phyloP scores from a whole-genome alignment of 2,329 filamentous ascomycete species.

The Clonostachys byssicola region DNA sequence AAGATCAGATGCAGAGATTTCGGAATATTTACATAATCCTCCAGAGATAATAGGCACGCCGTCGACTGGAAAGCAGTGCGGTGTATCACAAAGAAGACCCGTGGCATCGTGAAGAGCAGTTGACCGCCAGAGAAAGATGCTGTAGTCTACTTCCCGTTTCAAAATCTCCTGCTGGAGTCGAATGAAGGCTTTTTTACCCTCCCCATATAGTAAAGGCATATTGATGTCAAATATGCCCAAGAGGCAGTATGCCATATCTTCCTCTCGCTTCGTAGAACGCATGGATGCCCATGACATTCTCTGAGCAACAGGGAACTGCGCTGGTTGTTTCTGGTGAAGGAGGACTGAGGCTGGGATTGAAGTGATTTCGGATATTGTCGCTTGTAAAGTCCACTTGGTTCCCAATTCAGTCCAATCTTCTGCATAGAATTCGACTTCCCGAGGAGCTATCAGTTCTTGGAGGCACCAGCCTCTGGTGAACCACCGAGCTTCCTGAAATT shows the following conservation, averaged over 20 bases:
- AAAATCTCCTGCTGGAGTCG: slow-evolving; percentile 10
- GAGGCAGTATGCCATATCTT: slow-evolving; percentile 13
- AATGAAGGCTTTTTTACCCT: slow-evolving; percentile 7
- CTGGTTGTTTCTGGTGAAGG: background rate
- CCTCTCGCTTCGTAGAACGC: slow-evolving; percentile 6
- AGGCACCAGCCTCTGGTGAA: slow-evolving; percentile 8
- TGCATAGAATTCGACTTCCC: slow-evolving; percentile 8
- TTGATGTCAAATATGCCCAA: slow-evolving; percentile 11
- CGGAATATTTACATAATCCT: no score
- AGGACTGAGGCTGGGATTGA: slow-evolving; percentile 1
- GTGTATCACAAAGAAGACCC: no score
- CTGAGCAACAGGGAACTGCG: background rate
- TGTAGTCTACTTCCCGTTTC: background rate
- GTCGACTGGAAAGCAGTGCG: no score
- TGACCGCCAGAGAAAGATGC: background rate
- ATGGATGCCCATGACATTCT: slow-evolving; percentile 9
- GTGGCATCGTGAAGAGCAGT: no score
- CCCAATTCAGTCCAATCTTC: slow-evolving; percentile 12
- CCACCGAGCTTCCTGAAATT: background rate
- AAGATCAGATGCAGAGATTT: no score
- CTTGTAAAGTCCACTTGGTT: background rate
- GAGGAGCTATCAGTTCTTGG: slow-evolving; percentile 7
- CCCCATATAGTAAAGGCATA: slow-evolving; percentile 13
- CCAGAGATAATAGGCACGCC: no score
- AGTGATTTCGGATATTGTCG: slow-evolving; percentile 1